Evolutionary conservation across 805 yeast species (phyloP).

Genomic region (Myxozyma lipomycoides): DNA sequence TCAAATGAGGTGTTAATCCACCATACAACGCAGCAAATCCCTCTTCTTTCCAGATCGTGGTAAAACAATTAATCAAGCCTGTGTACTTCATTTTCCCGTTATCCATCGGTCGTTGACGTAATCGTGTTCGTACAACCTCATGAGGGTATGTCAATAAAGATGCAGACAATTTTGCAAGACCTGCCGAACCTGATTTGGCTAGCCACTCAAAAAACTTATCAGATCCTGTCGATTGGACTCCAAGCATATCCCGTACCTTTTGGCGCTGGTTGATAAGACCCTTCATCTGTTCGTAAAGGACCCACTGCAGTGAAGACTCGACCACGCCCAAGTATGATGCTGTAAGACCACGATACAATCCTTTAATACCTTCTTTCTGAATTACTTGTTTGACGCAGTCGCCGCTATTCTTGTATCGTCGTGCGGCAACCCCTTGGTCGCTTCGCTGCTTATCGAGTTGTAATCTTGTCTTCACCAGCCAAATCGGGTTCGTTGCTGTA

Average conservation of each 20-base stretch:
- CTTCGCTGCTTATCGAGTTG: conserved; percentile 72
- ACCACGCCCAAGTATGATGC: conserved; percentile 92
- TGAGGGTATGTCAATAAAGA: conserved; percentile 93
- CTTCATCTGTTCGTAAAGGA: conserved; percentile 93
- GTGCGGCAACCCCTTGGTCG: conserved; percentile 39
- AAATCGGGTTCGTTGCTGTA: conserved; percentile 95
- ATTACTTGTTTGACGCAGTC: conserved; percentile 75
- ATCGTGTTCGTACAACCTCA: conserved; percentile 91
- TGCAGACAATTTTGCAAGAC: conserved; percentile 90
- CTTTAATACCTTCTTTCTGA: conserved; percentile 69
- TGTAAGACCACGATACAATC: conserved; percentile 84
- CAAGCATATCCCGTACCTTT: conserved; percentile 33
- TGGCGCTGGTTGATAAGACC: conserved; percentile 54
- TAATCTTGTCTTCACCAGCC: conserved; percentile 92
- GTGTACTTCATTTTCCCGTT: conserved; percentile 82
- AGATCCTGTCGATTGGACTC: conserved; percentile 40
- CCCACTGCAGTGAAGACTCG: conserved; percentile 95
- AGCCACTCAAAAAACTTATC: conserved; percentile 84
- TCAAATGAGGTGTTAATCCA: conserved; percentile 92
- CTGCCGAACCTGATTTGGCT: conserved; percentile 96
- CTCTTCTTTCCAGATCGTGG: conserved; percentile 81
- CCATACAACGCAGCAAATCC: conserved; percentile 93
- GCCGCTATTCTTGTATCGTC: conserved; percentile 73
- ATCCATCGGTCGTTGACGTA: conserved; percentile 87
- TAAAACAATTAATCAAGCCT: conserved; percentile 84